Base-by-base conservation (phyloP, 164 flowering plant species). In the Macadamia integrifolia region DNA sequence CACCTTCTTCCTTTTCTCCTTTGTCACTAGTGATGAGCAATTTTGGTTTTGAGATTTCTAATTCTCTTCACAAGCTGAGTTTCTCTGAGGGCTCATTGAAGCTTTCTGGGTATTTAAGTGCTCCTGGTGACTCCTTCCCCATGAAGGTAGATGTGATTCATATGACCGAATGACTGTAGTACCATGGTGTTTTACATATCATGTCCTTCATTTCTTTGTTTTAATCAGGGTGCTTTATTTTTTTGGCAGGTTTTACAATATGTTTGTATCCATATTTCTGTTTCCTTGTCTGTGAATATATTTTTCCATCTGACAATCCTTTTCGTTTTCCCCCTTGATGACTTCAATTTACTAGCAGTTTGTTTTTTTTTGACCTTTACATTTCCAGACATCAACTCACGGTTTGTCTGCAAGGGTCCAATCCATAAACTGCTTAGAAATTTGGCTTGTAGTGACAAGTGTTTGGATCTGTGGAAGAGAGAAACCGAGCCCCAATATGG, bases 241-340 rank as follows among this genome's bases (percentile, higher is more conserved):
- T 53, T 62, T 68, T 81, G 80, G 83, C 97, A 95, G 99, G 98
- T 74, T 57, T 72, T 92, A 60, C 99, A 95, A 74, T 88, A 85
- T 86, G 67, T 87, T 74, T 95, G 99, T 95, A 95, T 95, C 99
- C 99, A 62, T 69, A 66, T 53, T 55, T 69, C 18, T 60, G 14
- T 18, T 6, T 55, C 3, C n/a, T n/a, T 32, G 3, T 29, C 50
- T 5, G 7, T 62, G 43, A 1, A 66, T 43, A 30, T 29, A 66
- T 49, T 28, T 49, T 28, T 5, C 1, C n/a, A 13, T n/a, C 13
- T n/a, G n/a, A n/a, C n/a, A n/a, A n/a, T n/a, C n/a, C n/a, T n/a
- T n/a, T n/a, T n/a, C n/a, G n/a, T n/a, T 40, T 9, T 66, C 2
- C 4, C 18, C 7, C 42, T 3, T 29, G 4, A 2, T 59, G 5